Conservation (phyloP, 208 protist genomes). For the Wallacemonas sp. region DNA sequence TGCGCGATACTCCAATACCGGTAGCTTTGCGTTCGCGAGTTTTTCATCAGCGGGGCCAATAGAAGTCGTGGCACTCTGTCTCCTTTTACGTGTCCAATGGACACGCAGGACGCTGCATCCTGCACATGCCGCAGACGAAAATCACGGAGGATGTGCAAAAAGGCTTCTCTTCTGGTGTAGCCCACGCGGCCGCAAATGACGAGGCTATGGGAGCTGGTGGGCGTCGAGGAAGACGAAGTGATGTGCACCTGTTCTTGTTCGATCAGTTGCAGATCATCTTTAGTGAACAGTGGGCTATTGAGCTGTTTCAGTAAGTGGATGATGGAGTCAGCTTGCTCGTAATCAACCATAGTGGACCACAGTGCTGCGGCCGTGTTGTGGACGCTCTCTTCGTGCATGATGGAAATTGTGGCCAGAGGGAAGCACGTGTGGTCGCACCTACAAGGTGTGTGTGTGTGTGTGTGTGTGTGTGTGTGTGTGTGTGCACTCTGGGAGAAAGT, state of each 20-base stretch:
- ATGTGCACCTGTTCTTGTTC: slow-evolving; percentile 46
- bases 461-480: background rate
- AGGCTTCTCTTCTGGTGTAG: slow-evolving; percentile 51
- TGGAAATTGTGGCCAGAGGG: too few relatives aligned
- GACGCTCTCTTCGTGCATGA: slow-evolving; percentile 9
- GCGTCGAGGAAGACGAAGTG: slow-evolving; percentile 6
- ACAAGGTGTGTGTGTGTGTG: background rate
- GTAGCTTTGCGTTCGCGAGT: slow-evolving; percentile 39
- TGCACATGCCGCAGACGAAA: slow-evolving; percentile 58
- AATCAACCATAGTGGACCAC: slow-evolving; percentile 68
- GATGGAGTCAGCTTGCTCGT: slow-evolving; percentile 67
- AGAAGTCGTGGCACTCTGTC: slow-evolving; percentile 64
- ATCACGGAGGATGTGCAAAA: slow-evolving; percentile 71
- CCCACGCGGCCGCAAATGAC: slow-evolving; percentile 71
- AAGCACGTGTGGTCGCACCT: too few relatives aligned
- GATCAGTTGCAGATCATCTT: slow-evolving; percentile 46
- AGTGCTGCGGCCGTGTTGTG: slow-evolving; percentile 15
- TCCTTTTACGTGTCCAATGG: slow-evolving; percentile 44
- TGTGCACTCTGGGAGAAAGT: too few relatives aligned
- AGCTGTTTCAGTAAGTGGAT: slow-evolving; percentile 48
- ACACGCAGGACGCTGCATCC: slow-evolving; percentile 66
- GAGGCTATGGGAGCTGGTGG: slow-evolving; percentile 26
- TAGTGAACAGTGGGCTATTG: slow-evolving; percentile 40
- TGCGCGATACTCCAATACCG: slow-evolving; percentile 56
- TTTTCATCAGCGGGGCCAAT: slow-evolving; percentile 61